Evolutionary conservation across 257 asterid genomes (phyloP), one percentile per base, ranked within the genome.

Genomic region (Nicotiana undulata): DNA sequence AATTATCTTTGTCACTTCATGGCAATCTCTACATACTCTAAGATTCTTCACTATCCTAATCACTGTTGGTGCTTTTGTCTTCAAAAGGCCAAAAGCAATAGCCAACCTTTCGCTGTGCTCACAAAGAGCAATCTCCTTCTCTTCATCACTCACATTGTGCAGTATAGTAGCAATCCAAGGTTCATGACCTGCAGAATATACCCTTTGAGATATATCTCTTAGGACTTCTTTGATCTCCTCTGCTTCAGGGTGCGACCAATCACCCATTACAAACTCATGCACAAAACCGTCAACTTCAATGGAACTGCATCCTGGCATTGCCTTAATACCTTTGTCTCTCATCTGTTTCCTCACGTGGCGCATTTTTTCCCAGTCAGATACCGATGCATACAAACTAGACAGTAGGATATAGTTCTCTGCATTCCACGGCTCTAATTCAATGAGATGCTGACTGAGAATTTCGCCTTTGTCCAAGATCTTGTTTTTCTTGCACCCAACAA

Each of bases 31-130:
- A 61, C 93, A 92, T 1, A 92, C 91, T 58, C 91, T 82, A 1
- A 92, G 92, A 64, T 92, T 89, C 82, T 91, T 92, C 61, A 86
- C 92, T 13, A 92, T 82, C 79, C 93, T 89, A 55, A 92, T 91
- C 6, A 86, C 81, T 2, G 49, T 80, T 0, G 91, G 92, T 32
- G 88, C 89, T 75, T 86, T 84, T 6, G 95, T 90, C 88, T 88
- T 92, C 90, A 90, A 79, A 28, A 91, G 63, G 31, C 96, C 97
- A 67, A 87, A 91, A 4, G 92, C 94, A 37, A 92, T 88, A 22
- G 97, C 97, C 78, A 91, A 26, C 40, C 97, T 88, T 77, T 91
- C 93, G 49, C 93, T 90, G 61, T 91, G 94, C 77, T 90, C 93
- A 90, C 92, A 92, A 13, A 92, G 92, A 44, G 90, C 91, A 63